These are phyloP conservation scores for Boletus rubescentipes DNA, from an alignment of 768 basidiomycete genomes.

Conservation along the genomic window DNA sequence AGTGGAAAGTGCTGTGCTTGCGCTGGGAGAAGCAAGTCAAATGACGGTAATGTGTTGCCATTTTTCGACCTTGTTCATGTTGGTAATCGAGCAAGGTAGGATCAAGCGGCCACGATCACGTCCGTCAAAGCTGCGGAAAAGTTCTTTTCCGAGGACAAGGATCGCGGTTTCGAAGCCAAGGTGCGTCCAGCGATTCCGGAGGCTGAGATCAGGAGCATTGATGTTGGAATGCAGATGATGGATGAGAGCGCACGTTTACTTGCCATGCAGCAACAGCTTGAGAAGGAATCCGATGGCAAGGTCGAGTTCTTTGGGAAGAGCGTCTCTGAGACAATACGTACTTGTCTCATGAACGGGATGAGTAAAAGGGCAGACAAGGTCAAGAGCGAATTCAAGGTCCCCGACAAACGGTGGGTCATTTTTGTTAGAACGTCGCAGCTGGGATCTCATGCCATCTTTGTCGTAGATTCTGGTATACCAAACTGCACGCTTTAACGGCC, in stretches of 20 bases:
- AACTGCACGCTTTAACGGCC: slow-evolving; percentile 79
- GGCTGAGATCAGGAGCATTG: neutral
- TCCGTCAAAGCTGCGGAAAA: slow-evolving; percentile 84
- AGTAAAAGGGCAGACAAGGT: slow-evolving; percentile 88
- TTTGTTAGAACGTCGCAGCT: neutral
- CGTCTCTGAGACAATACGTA: slow-evolving; percentile 82
- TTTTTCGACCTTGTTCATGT: neutral
- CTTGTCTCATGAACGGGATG: slow-evolving; percentile 75
- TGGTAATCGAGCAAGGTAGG: slow-evolving; percentile 44
- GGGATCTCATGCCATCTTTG: neutral
- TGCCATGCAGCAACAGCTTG: slow-evolving; percentile 78
- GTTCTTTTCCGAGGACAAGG: slow-evolving; percentile 94
- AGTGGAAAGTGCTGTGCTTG: slow-evolving; percentile 89
- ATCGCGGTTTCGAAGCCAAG: slow-evolving; percentile 87
- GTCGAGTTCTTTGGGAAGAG: slow-evolving; percentile 80
- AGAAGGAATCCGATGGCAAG: slow-evolving; percentile 80
- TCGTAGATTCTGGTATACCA: slow-evolving; percentile 88
- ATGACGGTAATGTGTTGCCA: slow-evolving; percentile 51
- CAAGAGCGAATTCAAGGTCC: slow-evolving; percentile 87
- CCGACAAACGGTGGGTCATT: slow-evolving; percentile 80
- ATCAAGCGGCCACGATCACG: slow-evolving; percentile 65
- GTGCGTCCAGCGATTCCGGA: slow-evolving; percentile 36
- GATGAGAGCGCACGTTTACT: slow-evolving; percentile 83
- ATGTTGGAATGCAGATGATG: slow-evolving; percentile 65
- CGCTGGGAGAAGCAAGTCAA: slow-evolving; percentile 74